phyloP scores from a whole-genome alignment of 805 yeast species.

The Zygosaccharomyces lentus region DNA sequence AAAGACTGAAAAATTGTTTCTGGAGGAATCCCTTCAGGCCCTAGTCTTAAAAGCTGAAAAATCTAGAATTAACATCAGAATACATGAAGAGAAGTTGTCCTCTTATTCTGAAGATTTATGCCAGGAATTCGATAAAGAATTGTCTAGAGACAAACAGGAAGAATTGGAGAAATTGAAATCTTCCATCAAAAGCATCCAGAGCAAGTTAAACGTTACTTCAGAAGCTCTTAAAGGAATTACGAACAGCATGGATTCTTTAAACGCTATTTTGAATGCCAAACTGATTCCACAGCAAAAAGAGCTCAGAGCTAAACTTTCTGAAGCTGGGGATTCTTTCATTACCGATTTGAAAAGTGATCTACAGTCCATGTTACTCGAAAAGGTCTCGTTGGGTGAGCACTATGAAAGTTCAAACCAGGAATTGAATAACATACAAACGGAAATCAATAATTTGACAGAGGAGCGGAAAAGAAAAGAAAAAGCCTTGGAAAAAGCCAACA shows the following conservation, averaged over 20 bases:
- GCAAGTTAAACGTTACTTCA: slow-evolving; percentile 38
- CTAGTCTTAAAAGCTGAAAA: slow-evolving; percentile 36
- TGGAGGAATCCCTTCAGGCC: slow-evolving; percentile 41
- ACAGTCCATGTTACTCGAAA: slow-evolving; percentile 30
- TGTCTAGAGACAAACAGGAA: slow-evolving; percentile 47
- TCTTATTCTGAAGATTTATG: slow-evolving; percentile 48
- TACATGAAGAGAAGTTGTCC: slow-evolving; percentile 37
- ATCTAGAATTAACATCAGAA: slow-evolving; percentile 34
- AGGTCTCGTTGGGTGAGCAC: slow-evolving; percentile 28
- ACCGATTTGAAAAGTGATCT: slow-evolving; percentile 19
- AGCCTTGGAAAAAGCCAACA: slow-evolving; percentile 47
- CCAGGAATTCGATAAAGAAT: slow-evolving; percentile 49
- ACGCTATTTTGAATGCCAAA: slow-evolving; percentile 56
- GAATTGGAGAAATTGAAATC: slow-evolving; percentile 41
- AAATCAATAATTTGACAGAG: slow-evolving; percentile 27
- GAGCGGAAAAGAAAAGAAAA: slow-evolving; percentile 36
- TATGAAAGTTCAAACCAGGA: slow-evolving; percentile 32
- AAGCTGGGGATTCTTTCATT: slow-evolving; percentile 14
- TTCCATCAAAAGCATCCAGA: slow-evolving; percentile 43
- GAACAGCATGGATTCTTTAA: slow-evolving; percentile 32
- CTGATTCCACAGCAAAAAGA: slow-evolving; percentile 50
- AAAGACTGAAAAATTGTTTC: slow-evolving; percentile 39
- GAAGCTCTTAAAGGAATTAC: slow-evolving; percentile 25
- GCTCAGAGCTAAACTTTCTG: slow-evolving; percentile 27
- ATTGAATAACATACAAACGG: slow-evolving; percentile 26